These are phyloP conservation scores for Lasiodiplodia theobromae DNA, from an alignment of 2,329 filamentous ascomycete species.

Conservation along the genomic window DNA sequence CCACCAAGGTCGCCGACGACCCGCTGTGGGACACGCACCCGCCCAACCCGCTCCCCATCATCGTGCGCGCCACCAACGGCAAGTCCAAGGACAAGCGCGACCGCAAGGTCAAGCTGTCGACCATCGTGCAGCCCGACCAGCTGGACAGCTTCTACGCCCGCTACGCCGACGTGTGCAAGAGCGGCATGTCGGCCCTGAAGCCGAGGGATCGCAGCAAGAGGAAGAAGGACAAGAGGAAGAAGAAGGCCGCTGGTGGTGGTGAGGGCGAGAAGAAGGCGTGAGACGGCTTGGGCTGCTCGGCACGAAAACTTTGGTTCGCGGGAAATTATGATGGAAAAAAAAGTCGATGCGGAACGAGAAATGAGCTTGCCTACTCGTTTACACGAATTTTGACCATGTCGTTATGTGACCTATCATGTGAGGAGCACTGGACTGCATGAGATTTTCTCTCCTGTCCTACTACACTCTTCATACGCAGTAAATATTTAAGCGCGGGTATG, in stretches of 20 bases:
- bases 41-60: constrained; percentile 69
- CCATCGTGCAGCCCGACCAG: constrained; percentile 77
- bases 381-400: neutral
- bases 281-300: neutral
- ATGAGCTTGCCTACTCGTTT: neutral
- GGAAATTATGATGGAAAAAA: neutral
- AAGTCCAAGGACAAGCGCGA: constrained; percentile 61
- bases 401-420: neutral
- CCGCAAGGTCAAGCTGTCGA: constrained; percentile 78
- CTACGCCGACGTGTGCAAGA: constrained; percentile 92
- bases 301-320: neutral
- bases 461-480: too few species aligned
- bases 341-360: neutral
- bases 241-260: constrained; percentile 2
- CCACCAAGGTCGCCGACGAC: constrained; percentile 52
- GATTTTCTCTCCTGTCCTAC: too few species aligned
- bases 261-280: constrained; percentile 10
- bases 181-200: constrained; percentile 87
- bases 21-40: constrained; percentile 68
- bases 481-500: too few species aligned
- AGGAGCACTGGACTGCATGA: too few species aligned
- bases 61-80: constrained; percentile 86
- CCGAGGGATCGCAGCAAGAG: constrained; percentile 90
- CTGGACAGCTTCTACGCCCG: constrained; percentile 81
- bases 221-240: constrained; percentile 74